A percentile compares a stretch with the other conserved stretches of the same genome.
Conservation (phyloP, 257 asterid genomes). For the Solanum tarapatanum region DNA sequence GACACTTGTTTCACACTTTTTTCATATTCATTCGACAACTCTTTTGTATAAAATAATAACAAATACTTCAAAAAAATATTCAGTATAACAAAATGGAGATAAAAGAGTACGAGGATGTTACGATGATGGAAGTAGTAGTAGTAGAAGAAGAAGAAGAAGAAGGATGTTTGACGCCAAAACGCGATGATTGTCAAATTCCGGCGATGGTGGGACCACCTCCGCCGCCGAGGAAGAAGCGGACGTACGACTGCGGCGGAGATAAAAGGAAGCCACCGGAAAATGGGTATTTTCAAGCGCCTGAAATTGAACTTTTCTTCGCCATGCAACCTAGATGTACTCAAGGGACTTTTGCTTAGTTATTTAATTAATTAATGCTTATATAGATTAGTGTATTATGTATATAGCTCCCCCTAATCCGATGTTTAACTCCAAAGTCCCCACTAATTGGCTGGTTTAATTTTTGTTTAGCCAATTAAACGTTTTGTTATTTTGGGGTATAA, state of each 20-base stretch:
- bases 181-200: constrained; percentile 5
- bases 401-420: neutral
- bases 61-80: too few species aligned
- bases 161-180: constrained; percentile 11
- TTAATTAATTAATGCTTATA: neutral
- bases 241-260: neutral
- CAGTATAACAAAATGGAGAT: neutral
- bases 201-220: neutral
- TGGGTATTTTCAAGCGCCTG: constrained; percentile 4
- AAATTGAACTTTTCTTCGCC: constrained; percentile 1
- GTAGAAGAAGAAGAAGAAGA: neutral
- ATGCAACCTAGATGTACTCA: neutral
- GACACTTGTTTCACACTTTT: neutral
- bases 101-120: neutral
- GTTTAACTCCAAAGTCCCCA: neutral
- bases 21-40: neutral
- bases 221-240: constrained; percentile 17
- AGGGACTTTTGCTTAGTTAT: neutral
- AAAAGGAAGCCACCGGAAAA: neutral
- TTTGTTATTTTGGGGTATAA: neutral
- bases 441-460: neutral
- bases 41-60: too few species aligned
- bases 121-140: neutral
- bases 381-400: neutral
- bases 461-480: neutral